Evolutionary conservation across 2,329 filamentous ascomycete species (phyloP), one percentile per base, ranked within the genome.

Genomic region (Elsinoe batatas): DNA sequence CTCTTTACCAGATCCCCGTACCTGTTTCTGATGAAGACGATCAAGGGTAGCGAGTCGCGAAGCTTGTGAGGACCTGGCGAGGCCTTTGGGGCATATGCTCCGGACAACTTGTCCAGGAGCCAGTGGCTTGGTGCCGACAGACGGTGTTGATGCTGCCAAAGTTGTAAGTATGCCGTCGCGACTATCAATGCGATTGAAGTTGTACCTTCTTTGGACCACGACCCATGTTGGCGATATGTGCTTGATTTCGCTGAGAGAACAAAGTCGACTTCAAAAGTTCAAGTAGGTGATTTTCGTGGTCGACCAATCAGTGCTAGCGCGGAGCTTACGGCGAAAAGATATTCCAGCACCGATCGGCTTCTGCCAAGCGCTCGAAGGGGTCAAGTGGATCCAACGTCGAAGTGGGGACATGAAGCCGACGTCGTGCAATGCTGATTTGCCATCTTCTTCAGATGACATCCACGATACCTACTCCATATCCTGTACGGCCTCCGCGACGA

Each of bases 141-240:
- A 83, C 93, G 91, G 91, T 98, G 97, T 80, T 97, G 91, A 81
- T 98, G 93, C 87, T 96, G 96, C 84, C 93, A 94, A 8, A 13
- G 22, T n/a, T 79, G 87, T 91, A 72, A 71, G 57, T 54, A 49
- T 43, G 30, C 32, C 6, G 26, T 35, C 47, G 43, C 46, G 20
- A 49, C 37, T 36, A 33, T 40, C 36, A 37, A 30, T 37, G 38
- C 30, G 15, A 22, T 17, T 33, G 33, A 36, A 38, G 35, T 51
- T 46, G 20, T 58, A 59, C 20, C 20, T 67, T 66, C 64, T 66
- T 65, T 59, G 67, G 81, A 80, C 81, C 81, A 73, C 81, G 78
- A 72, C 78, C 80, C 81, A 84, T 84, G 68, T 72, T 83, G 67
- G 67, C 72, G 71, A 69, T 71, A 64, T 64, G 53, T 68, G 61